A percentile compares a stretch with the other conserved stretches of the same genome.
These are phyloP conservation scores for Rehmannia glutinosa DNA, from an alignment of 257 asterid species.

Conservation along the genomic window DNA sequence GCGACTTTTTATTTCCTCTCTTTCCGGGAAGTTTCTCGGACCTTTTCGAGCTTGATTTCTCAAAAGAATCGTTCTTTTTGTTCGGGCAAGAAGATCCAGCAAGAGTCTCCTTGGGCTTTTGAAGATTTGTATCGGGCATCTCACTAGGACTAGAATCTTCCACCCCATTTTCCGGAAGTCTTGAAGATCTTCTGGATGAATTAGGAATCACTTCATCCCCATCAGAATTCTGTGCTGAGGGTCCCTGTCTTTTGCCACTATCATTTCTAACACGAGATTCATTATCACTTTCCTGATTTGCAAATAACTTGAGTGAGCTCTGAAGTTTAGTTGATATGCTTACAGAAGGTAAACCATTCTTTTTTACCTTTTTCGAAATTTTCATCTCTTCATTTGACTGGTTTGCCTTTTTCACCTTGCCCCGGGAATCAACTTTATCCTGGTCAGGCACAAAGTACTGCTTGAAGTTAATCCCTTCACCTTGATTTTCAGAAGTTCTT, in stretches of 20 bases:
- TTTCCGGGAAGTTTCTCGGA: constrained; percentile 20
- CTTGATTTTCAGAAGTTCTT: constrained; percentile 21
- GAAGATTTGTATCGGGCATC: constrained; percentile 16
- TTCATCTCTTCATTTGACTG: constrained; percentile 16
- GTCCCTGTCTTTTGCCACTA: constrained; percentile 11
- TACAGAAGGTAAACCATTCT: constrained; percentile 26
- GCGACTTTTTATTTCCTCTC: constrained; percentile 21
- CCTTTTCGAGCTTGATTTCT: constrained; percentile 31
- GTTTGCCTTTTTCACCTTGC: constrained; percentile 16
- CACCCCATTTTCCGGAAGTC: constrained; percentile 25
- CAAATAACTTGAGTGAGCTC: constrained; percentile 20
- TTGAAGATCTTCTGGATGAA: constrained; percentile 17
- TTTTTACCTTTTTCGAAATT: constrained; percentile 15
- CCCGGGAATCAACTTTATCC: constrained; percentile 24
- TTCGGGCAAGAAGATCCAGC: constrained; percentile 20
- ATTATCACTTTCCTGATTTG: constrained; percentile 17
- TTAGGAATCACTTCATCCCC: constrained; percentile 7
- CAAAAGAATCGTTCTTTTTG: constrained; percentile 28
- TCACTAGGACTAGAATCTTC: constrained; percentile 22
- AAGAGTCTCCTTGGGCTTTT: constrained; percentile 21
- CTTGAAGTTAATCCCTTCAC: constrained; percentile 50
- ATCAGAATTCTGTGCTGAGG: constrained; percentile 22
- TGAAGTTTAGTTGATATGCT: constrained; percentile 28
- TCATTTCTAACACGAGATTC: constrained; percentile 14
- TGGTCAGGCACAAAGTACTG: constrained; percentile 43